These are phyloP conservation scores for Penicillium soppii DNA, from an alignment of 495 filamentous ascomycete species.

Conservation along the genomic window DNA sequence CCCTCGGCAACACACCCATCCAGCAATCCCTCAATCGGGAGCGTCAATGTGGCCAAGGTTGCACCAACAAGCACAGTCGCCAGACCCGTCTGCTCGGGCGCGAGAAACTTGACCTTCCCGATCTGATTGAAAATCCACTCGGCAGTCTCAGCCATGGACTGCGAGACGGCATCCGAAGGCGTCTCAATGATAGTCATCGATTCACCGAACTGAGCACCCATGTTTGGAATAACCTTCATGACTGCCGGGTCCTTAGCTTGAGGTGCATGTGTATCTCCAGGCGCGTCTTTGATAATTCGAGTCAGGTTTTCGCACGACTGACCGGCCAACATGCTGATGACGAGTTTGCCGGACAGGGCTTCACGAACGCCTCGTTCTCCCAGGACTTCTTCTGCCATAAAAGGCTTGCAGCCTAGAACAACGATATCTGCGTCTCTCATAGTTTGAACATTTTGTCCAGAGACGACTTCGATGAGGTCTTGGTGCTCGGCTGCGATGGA, in stretches of 20 bases:
- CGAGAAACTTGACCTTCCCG: conserved; percentile 32
- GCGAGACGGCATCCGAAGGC: conserved; percentile 8
- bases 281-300: conserved; percentile 50
- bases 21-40: conserved; percentile 37
- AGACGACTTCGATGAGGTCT: conserved; percentile 18
- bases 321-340: conserved; percentile 86
- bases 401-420: conserved; percentile 38
- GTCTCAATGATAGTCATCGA: conserved; percentile 38
- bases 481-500: conserved; percentile 9
- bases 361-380: conserved; percentile 20
- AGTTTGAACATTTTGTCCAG: conserved; percentile 17
- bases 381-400: conserved; percentile 32
- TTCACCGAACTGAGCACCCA: conserved; percentile 32
- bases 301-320: conserved; percentile 65
- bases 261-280: background rate
- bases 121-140: conserved; percentile 31
- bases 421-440: conserved; percentile 34
- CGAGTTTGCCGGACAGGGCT: conserved; percentile 66
- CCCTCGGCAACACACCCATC: conserved; percentile 43
- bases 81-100: conserved; percentile 25
- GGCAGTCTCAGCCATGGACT: conserved; percentile 13
- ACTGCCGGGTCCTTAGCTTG: conserved; percentile 15
- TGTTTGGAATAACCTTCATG: conserved; percentile 36
- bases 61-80: conserved; percentile 34
- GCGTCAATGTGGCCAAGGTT: conserved; percentile 30